Conservation (phyloP, 2,329 filamentous ascomycete genomes). For the Pseudogymnoascus destructans region DNA sequence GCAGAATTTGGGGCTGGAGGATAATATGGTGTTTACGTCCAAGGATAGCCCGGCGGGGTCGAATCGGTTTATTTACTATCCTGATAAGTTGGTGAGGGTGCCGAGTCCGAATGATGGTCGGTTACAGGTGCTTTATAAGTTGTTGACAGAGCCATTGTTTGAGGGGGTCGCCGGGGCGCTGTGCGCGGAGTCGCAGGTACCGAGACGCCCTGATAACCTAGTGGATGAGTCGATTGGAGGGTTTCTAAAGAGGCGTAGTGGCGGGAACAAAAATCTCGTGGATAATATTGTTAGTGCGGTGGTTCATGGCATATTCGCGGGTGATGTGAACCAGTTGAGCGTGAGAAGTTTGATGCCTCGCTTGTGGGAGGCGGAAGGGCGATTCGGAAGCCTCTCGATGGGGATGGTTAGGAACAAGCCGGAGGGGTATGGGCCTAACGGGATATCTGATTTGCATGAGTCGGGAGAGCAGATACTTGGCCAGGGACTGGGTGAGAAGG, state of each 20-base stretch:
- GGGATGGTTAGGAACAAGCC: background rate
- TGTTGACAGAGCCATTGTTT: constrained; percentile 44
- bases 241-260: constrained; percentile 43
- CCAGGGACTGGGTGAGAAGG: constrained; percentile 9
- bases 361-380: constrained; percentile 19
- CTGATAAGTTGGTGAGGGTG: constrained; percentile 61
- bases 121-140: constrained; percentile 22
- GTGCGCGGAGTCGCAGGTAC: constrained; percentile 23
- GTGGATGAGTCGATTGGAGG: constrained; percentile 59
- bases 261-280: constrained; percentile 40
- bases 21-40: constrained; percentile 42
- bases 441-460: background rate
- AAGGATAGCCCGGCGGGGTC: constrained; percentile 37
- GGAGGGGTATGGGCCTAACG: background rate
- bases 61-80: constrained; percentile 78
- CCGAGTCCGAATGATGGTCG: constrained; percentile 33
- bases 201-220: constrained; percentile 25
- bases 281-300: constrained; percentile 65
- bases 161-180: constrained; percentile 27
- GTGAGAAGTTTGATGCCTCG: constrained; percentile 40
- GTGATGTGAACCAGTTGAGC: constrained; percentile 72
- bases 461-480: background rate
- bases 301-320: constrained; percentile 84
- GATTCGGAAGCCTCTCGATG: constrained; percentile 25
- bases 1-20: constrained; percentile 39